Evolutionary conservation across 257 asterid species (phyloP), one percentile per base, ranked within the genome.

Genomic region (Salvia hispanica): DNA sequence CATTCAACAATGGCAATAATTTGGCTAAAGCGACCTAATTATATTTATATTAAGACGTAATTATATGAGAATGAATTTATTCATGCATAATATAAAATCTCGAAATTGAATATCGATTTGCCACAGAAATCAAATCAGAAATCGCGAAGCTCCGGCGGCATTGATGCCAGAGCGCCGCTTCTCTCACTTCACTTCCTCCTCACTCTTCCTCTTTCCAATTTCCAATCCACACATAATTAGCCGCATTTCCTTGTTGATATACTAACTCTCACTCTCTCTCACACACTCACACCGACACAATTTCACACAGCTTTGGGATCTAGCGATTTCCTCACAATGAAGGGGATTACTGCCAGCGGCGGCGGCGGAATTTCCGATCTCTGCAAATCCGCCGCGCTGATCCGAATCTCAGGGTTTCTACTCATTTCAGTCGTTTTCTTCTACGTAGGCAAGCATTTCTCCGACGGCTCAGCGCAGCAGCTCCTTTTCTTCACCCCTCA

Each of bases 401-500:
- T 83, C 64, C 86, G 80, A 80, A 58, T 83, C 58, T 52, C 85
- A 0, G 85, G 79, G 4, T 76, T 91, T n/a, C 1, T 84, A 8
- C 79, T 86, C 36, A 68, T 88, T 13, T 82, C 92, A 4, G 69
- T 86, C 52, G 67, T 73, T 8, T 91, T 85, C 81, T 91, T 91
- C 77, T 88, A 81, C 82, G 59, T 86, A 2, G 92, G 95, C 50
- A 86, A 84, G 73, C 90, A 82, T 73, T 84, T 83, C 78, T 73
- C 93, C 69, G 79, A 82, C 44, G 77, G 74, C 42, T 76, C 82
- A 33, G 75, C 83, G 21, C 96, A 83, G 67, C 92, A 85, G 48
- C 84, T 91, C 50, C 37, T 84, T 12, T 86, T 91, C 85, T 86
- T 85, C 78, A 75, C 88, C 61, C 72, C 75, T 74, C 84, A 52